Evolutionary conservation across 306 rosid genomes (phyloP).

Genomic region (Senna siamea): DNA sequence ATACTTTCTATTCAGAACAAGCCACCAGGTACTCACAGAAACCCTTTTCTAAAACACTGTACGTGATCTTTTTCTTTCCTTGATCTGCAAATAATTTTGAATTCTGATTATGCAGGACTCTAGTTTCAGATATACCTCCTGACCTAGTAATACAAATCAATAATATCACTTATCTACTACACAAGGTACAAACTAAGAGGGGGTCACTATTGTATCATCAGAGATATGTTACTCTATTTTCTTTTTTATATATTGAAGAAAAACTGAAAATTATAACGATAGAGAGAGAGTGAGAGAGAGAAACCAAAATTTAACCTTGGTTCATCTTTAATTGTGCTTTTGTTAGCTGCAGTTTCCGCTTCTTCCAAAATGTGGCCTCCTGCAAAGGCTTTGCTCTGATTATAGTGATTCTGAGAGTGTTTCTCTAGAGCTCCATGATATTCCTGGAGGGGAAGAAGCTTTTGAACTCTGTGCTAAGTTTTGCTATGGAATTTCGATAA

Average conservation of each 20-base stretch:
- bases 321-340: constrained; percentile 45
- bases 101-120: constrained; percentile 59
- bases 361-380: constrained; percentile 74
- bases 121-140: constrained; percentile 65
- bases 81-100: constrained; percentile 32
- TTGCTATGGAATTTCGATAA: constrained; percentile 86
- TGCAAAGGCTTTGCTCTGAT: constrained; percentile 76
- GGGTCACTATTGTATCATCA: neutral
- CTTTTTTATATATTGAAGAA: neutral
- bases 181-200: constrained; percentile 61
- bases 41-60: constrained; percentile 11
- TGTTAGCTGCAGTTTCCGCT: constrained; percentile 78
- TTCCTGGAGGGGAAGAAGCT: constrained; percentile 86
- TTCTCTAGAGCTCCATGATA: constrained; percentile 74
- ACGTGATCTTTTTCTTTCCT: constrained; percentile 6
- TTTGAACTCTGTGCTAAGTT: constrained; percentile 90
- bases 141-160: constrained; percentile 75
- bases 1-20: constrained; percentile 85
- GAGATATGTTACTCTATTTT: neutral
- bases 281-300: neutral
- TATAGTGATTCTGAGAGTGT: constrained; percentile 50
- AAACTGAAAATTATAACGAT: neutral
- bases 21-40: constrained; percentile 74
- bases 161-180: constrained; percentile 67
- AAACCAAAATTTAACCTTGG: constrained; percentile 12